Conservation (phyloP, 768 basidiomycete species). For the Boletus sp. region DNA sequence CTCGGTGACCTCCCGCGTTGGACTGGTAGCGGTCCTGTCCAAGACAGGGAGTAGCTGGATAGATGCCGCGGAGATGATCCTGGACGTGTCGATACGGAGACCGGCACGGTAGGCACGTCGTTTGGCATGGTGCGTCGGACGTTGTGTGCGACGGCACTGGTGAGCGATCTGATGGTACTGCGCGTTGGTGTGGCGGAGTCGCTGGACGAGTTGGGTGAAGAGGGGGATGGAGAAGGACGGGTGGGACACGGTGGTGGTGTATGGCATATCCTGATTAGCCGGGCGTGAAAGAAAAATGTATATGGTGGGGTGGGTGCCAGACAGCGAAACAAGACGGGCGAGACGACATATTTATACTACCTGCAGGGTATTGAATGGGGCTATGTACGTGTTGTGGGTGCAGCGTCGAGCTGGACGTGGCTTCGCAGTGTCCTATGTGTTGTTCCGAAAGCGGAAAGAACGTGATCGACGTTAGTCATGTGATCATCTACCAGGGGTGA, state of each 20-base stretch:
- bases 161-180: slow-evolving; percentile 39
- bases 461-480: slow-evolving; percentile 21
- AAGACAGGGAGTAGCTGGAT: neutral
- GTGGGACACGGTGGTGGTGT: neutral
- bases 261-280: neutral
- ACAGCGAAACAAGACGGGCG: neutral
- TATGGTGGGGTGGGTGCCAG: slow-evolving; percentile 13
- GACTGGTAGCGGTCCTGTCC: neutral
- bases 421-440: neutral
- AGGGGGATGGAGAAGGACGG: slow-evolving; percentile 22
- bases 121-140: slow-evolving; percentile 45
- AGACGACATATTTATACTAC: slow-evolving; percentile 18
- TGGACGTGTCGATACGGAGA: slow-evolving; percentile 42
- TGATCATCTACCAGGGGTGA: slow-evolving; percentile 7
- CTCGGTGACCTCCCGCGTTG: neutral
- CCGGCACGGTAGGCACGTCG: slow-evolving; percentile 43
- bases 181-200: slow-evolving; percentile 43
- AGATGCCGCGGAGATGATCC: slow-evolving; percentile 31
- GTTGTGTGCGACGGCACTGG: slow-evolving; percentile 33
- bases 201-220: slow-evolving; percentile 37
- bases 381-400: slow-evolving; percentile 12
- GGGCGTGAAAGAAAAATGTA: neutral
- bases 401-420: neutral
- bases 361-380: neutral
- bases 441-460: slow-evolving; percentile 18